These are phyloP conservation scores for Torulaspora quercuum DNA, from an alignment of 805 yeast genomes.

Conservation along the genomic window DNA sequence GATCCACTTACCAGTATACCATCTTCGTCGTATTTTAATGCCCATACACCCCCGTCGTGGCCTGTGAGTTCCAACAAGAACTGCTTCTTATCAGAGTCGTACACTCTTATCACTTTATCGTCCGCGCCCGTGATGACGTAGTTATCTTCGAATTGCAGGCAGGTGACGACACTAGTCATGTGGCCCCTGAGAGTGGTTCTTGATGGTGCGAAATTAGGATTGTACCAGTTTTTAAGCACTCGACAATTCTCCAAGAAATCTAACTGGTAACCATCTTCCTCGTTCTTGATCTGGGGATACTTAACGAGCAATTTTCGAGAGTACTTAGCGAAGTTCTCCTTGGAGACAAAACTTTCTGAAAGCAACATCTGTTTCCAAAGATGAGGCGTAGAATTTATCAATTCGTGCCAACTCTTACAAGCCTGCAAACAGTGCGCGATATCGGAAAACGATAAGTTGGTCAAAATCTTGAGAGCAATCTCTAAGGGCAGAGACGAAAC, in stretches of 20 bases:
- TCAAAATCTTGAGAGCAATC: constrained; percentile 60
- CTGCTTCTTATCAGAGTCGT: constrained; percentile 70
- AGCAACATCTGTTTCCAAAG: constrained; percentile 70
- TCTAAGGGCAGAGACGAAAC: constrained; percentile 71
- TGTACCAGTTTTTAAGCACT: constrained; percentile 74
- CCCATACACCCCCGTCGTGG: constrained; percentile 99
- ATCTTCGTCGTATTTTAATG: constrained; percentile 82
- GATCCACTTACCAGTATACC: constrained; percentile 77
- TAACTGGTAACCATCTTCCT: constrained; percentile 41
- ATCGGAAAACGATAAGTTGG: constrained; percentile 59
- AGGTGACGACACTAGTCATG: constrained; percentile 84
- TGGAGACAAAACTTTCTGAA: constrained; percentile 56
- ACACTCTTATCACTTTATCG: constrained; percentile 75
- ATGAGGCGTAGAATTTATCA: constrained; percentile 56
- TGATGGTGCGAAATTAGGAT: constrained; percentile 64
- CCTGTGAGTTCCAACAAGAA: constrained; percentile 64
- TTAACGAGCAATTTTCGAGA: constrained; percentile 24
- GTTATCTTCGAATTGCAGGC: constrained; percentile 88
- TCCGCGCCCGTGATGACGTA: constrained; percentile 91
- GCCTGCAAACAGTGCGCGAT: constrained; percentile 61
- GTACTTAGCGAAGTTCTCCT: constrained; percentile 44
- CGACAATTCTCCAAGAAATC: constrained; percentile 49
- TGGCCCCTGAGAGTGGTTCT: constrained; percentile 65
- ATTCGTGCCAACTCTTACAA: constrained; percentile 62
- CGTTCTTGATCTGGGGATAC: constrained; percentile 28